These are phyloP conservation scores for Boletus huronensis DNA, from an alignment of 768 basidiomycete genomes.

Conservation along the genomic window DNA sequence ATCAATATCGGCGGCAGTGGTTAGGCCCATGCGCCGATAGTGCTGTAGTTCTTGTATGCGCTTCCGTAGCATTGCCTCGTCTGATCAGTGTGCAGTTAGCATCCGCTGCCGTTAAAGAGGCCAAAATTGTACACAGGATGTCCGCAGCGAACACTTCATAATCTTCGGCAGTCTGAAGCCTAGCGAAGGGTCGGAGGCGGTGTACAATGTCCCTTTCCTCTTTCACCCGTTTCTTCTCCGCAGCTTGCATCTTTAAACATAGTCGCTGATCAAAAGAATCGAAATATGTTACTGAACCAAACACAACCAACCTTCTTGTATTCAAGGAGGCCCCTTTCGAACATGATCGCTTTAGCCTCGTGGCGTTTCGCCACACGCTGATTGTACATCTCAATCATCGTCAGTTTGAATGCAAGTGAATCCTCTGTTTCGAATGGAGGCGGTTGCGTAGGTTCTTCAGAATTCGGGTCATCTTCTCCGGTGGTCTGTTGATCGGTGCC, in stretches of 20 bases:
- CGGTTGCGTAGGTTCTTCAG: constrained; percentile 65
- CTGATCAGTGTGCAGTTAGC: constrained; percentile 39
- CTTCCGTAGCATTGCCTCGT: constrained; percentile 84
- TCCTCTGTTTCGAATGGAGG: constrained; percentile 80
- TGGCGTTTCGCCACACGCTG: constrained; percentile 82
- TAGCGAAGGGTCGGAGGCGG: constrained; percentile 86
- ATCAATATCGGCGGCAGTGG: constrained; percentile 83
- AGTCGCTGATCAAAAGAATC: background rate
- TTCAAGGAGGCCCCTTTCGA: constrained; percentile 85
- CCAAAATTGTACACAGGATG: constrained; percentile 68
- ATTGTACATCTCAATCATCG: constrained; percentile 85
- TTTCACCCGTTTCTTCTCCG: constrained; percentile 84
- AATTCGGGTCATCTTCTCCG: constrained; percentile 55
- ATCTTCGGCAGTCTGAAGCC: constrained; percentile 87
- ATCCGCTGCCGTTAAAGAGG: background rate
- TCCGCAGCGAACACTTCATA: constrained; percentile 87
- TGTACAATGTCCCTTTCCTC: constrained; percentile 91
- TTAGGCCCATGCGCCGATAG: constrained; percentile 82
- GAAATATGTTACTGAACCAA: too few species aligned
- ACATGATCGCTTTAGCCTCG: constrained; percentile 86
- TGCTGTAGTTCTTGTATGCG: constrained; percentile 89
- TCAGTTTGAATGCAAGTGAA: constrained; percentile 85
- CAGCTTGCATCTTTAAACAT: constrained; percentile 70
- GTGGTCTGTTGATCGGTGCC: constrained; percentile 28
- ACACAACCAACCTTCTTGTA: constrained; percentile 78